Base-by-base conservation (phyloP, 768 basidiomycete species). In the Termitomyces sp. region DNA sequence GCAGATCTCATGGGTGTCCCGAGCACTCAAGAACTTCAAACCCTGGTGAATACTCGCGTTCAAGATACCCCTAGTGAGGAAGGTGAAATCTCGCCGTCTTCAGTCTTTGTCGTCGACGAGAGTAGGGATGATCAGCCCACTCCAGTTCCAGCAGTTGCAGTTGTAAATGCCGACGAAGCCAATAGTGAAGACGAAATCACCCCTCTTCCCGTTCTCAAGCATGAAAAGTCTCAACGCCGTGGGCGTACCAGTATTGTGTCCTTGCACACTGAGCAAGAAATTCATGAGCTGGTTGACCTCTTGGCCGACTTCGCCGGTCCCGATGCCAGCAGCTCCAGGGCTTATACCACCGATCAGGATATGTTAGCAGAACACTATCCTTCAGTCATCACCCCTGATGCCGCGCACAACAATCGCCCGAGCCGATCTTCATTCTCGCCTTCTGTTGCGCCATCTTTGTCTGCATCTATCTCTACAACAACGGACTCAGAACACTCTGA, bases 211-310 rank as follows among this genome's bases (percentile, higher is more conserved):
- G 60, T 60, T 16, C 65, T 67, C 62, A 44, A 50, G 26, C 60
- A 56, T 12, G 46, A 36, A n/a, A 63, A 61, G 51, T 61, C 66
- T 9, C 68, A 65, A 56, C 60, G 57, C 18, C 69, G 64, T n/a
- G 67, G 68, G 12, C 75, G 79, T 56, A 65, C 65, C 49, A 83
- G 80, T 60, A 62, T 72, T 22, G 72, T 82, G 32, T 83, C 82
- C 4, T 66, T 75, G 7, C 69, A 72, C 13, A 80, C 81, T 10
- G 82, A 83, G 49, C 63, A 69, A 31, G 82, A 84, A 58, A 72
- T 84, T 14, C 65, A 73, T n/a, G 79, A 76, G n/a, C 67, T 83
- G 47, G 76, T 78, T 2, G 81, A 81, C 29, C 67, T 81, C 42
- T 71, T 84, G 56, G 71, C 76, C 12, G 70, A 73, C 13, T 57